Conservation (phyloP, 306 rosid species). For the Vigna radiata region DNA sequence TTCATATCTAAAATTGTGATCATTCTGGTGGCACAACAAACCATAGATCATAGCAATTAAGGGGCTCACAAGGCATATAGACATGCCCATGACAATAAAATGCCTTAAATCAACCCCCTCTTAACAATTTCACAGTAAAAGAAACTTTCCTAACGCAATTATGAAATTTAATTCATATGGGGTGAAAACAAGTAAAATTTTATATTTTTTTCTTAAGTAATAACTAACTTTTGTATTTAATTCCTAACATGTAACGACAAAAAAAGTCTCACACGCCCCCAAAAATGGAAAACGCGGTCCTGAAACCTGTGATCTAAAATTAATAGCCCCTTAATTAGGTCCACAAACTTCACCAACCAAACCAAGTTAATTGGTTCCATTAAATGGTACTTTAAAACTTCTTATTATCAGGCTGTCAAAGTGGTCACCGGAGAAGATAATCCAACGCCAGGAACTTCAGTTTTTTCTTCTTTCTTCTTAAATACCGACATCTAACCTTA, state of each 20-base stretch:
- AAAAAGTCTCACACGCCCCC: slow-evolving; percentile 24
- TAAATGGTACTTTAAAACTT: background rate
- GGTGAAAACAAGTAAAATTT: slow-evolving; percentile 15
- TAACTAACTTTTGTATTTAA: background rate
- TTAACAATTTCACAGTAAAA: background rate
- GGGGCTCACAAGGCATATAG: slow-evolving; percentile 5
- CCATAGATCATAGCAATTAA: background rate
- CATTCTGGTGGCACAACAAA: slow-evolving; percentile 30
- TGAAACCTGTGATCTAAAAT: slow-evolving; percentile 37
- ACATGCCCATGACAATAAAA: slow-evolving; percentile 9
- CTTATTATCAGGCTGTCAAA: slow-evolving; percentile 20
- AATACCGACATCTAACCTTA: background rate
- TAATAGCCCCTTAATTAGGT: slow-evolving; percentile 33
- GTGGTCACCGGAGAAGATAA: background rate
- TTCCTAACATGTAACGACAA: slow-evolving; percentile 26
- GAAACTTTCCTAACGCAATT: background rate
- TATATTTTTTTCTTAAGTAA: background rate
- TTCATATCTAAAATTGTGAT: slow-evolving; percentile 13
- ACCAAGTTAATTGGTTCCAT: slow-evolving; percentile 19
- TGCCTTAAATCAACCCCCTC: slow-evolving; percentile 23
- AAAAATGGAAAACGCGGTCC: slow-evolving; percentile 17
- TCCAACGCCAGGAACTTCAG: slow-evolving; percentile 32
- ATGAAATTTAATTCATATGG: background rate
- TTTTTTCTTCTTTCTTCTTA: background rate
- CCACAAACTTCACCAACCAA: slow-evolving; percentile 37